Percentiles rank a stretch among this genome's conserved stretches.
Evolutionary conservation across 805 yeast genomes (phyloP).

Genomic region (Cyberlindnera saturnus): DNA sequence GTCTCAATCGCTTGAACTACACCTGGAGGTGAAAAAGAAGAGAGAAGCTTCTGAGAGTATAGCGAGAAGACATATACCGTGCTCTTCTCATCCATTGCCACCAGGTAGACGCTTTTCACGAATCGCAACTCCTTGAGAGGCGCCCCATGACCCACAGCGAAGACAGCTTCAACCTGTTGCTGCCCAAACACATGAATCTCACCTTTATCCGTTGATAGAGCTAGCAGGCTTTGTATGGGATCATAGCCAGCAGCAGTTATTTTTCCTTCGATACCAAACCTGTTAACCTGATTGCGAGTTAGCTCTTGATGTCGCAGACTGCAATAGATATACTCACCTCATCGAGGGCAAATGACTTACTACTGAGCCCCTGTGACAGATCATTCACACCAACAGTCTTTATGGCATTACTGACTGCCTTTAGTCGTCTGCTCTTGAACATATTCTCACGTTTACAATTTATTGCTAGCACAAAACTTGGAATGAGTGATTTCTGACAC

Average conservation of each 20-base stretch:
- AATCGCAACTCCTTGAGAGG: conserved; percentile 55
- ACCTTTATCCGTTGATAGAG: conserved; percentile 67
- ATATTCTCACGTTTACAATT: conserved; percentile 8
- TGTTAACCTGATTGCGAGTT: conserved; percentile 13
- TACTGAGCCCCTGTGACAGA: conserved; percentile 24
- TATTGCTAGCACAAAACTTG: too few relatives aligned
- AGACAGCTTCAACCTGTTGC: conserved; percentile 65
- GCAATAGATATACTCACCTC: conserved; percentile 21
- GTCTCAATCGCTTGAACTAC: conserved; percentile 62
- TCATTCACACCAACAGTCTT: conserved; percentile 26
- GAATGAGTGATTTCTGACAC: too few relatives aligned
- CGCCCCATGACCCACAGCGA: conserved; percentile 44
- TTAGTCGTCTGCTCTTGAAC: conserved; percentile 29
- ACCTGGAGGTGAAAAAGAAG: conserved; percentile 57
- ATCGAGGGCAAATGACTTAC: conserved; percentile 27
- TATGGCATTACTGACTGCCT: conserved; percentile 27
- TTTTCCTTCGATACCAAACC: conserved; percentile 60
- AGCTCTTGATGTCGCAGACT: background rate
- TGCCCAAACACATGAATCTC: conserved; percentile 80
- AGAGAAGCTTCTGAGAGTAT: conserved; percentile 52
- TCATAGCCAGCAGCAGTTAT: conserved; percentile 71
- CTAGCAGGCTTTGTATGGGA: conserved; percentile 82
- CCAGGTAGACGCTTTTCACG: conserved; percentile 75
- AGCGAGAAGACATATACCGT: conserved; percentile 66
- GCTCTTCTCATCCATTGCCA: conserved; percentile 59